Percentiles rank a stretch among this genome's conserved stretches.
phyloP scores from a whole-genome alignment of 78 protist species.

The slime mould (Dictyostelium discoideum) region DNA sequence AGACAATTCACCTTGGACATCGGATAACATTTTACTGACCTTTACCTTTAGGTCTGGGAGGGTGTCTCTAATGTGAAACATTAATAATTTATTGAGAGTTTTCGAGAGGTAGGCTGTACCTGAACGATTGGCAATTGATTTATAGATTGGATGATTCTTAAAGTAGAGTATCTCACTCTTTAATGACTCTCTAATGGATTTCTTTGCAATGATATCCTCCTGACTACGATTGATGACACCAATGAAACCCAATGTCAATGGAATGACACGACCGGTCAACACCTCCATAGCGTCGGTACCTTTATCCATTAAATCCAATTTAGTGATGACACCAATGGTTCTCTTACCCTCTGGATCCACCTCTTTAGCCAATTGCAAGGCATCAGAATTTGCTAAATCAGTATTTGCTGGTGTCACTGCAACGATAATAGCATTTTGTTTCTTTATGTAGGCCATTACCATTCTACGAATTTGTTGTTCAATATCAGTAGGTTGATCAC shows the following conservation, averaged over 20 bases:
- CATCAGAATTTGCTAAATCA: conserved; percentile 98
- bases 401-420: conserved; percentile 98
- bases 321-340: conserved; percentile 98
- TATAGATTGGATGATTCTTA: conserved; percentile 91
- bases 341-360: conserved; percentile 95
- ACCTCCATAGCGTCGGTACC: conserved; percentile 97
- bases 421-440: conserved; percentile 94
- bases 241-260: conserved; percentile 91
- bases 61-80: conserved; percentile 88
- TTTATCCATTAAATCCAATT: conserved; percentile 97
- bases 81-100: conserved; percentile 84
- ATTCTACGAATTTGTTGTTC: conserved; percentile 87
- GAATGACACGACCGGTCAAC: conserved; percentile 86
- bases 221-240: conserved; percentile 91
- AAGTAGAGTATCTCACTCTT: conserved; percentile 92
- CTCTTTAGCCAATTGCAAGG: conserved; percentile 92
- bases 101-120: conserved; percentile 92
- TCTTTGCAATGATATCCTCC: conserved; percentile 87
- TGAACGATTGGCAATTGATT: conserved; percentile 65
- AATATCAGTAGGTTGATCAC: conserved; percentile 97
- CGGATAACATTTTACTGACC: conserved; percentile 56
- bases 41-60: conserved; percentile 85
- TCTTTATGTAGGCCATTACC: conserved; percentile 89
- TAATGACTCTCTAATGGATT: conserved; percentile 89
- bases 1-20: conserved; percentile 64